phyloP scores from a whole-genome alignment of 2,329 filamentous ascomycete genomes.

The Capronia coronata region DNA sequence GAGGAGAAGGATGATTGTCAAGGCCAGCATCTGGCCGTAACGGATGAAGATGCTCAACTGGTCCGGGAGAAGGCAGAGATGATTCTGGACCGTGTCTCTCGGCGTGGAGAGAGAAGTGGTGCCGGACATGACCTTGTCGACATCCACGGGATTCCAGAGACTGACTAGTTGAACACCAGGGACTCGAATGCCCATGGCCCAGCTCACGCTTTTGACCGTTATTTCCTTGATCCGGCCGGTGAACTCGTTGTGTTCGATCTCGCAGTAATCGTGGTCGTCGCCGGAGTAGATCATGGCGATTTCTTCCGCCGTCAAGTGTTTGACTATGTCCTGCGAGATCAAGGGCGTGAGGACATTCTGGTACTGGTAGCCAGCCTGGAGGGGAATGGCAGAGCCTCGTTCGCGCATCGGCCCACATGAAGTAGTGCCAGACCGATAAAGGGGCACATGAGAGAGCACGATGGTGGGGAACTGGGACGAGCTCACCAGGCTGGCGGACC shows the following conservation, averaged over 20 bases:
- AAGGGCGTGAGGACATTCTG: conserved; percentile 81
- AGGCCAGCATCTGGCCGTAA: conserved; percentile 59
- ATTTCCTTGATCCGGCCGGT: conserved; percentile 65
- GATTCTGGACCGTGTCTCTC: conserved; percentile 66
- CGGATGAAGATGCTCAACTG: conserved; percentile 76
- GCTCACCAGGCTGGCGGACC: conserved; percentile 2
- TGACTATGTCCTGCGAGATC: conserved; percentile 68
- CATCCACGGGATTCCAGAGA: conserved; percentile 83
- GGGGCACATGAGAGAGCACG: conserved; percentile 81
- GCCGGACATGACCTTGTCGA: conserved; percentile 34
- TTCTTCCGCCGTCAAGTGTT: conserved; percentile 62
- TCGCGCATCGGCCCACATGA: conserved; percentile 85
- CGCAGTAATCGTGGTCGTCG: conserved; percentile 97
- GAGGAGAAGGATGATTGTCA: conserved; percentile 44
- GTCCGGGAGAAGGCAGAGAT: conserved; percentile 83
- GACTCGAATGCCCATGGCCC: conserved; percentile 88
- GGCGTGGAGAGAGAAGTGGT: conserved; percentile 27
- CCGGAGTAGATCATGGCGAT: conserved; percentile 85
- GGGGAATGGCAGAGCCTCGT: conserved; percentile 69
- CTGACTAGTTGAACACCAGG: conserved; percentile 85
- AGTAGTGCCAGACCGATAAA: conserved; percentile 74
- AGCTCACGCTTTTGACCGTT: conserved; percentile 89
- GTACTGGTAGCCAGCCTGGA: conserved; percentile 83
- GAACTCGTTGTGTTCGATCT: conserved; percentile 68
- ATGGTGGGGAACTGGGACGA: conserved; percentile 63